Conservation (phyloP, 495 filamentous ascomycete genomes). For the Neurospora intermedia region DNA sequence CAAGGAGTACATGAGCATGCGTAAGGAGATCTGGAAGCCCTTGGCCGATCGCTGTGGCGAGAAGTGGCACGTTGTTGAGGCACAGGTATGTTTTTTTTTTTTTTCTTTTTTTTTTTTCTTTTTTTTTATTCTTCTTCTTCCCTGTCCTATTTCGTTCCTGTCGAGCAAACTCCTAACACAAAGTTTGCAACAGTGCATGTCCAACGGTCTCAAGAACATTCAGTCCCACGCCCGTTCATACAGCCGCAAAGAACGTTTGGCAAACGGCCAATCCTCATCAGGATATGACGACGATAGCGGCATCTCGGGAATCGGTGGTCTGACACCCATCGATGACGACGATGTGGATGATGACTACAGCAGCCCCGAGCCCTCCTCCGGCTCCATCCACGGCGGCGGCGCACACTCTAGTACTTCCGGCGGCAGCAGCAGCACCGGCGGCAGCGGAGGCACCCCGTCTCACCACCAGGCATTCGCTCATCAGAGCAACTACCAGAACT, state of each 20-base stretch:
- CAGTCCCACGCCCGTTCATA: constrained; percentile 41
- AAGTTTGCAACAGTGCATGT: constrained; percentile 36
- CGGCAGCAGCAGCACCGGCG: constrained; percentile 19
- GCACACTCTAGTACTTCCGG: constrained; percentile 25
- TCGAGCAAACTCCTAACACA: too few relatives aligned
- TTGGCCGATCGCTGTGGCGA: constrained; percentile 52
- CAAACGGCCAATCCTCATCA: constrained; percentile 27
- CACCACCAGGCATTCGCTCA: constrained; percentile 16
- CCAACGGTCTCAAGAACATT: constrained; percentile 48
- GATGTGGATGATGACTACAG: constrained; percentile 34
- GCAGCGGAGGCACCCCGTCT: constrained; percentile 22
- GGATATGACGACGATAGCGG: constrained; percentile 41
- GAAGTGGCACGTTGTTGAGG: constrained; percentile 60
- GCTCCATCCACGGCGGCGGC: constrained; percentile 3
- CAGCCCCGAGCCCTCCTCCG: constrained; percentile 28
- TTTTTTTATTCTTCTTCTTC: too few relatives aligned
- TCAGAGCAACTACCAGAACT: constrained; percentile 9
- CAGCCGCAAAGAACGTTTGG: constrained; percentile 41
- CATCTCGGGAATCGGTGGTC: constrained; percentile 36
- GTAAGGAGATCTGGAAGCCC: constrained; percentile 61
- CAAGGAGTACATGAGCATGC: constrained; percentile 55
- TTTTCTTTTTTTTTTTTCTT: too few relatives aligned
- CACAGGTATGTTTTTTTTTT: constrained; percentile 33
- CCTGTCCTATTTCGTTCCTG: too few relatives aligned
- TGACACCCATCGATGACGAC: constrained; percentile 40